These are phyloP conservation scores for Scytalidium sp. DNA, from an alignment of 2,329 filamentous ascomycete genomes.

Conservation along the genomic window DNA sequence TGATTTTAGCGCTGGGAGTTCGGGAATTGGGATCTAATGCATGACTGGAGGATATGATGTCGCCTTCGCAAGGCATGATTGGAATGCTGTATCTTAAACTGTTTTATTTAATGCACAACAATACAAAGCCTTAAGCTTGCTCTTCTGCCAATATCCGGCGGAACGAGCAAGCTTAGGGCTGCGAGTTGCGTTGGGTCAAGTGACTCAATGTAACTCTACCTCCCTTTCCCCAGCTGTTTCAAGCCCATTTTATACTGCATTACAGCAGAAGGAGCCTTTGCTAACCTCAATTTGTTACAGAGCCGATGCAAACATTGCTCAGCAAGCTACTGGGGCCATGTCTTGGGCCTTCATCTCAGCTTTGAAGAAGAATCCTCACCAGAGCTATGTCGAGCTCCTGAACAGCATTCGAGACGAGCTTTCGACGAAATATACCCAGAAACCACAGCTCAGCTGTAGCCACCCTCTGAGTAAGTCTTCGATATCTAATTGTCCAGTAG, in stretches of 20 bases:
- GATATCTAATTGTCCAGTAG: background rate
- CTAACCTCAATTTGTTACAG: slow-evolving; percentile 41
- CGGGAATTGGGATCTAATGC: background rate
- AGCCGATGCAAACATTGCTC: slow-evolving; percentile 79
- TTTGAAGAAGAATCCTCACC: slow-evolving; percentile 87
- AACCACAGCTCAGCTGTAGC: slow-evolving; percentile 93
- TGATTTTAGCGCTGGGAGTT: slow-evolving; percentile 20
- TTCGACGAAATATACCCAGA: slow-evolving; percentile 83
- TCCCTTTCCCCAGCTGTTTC: background rate
- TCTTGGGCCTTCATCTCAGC: slow-evolving; percentile 94
- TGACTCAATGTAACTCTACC: slow-evolving; percentile 5
- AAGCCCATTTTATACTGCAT: too few relatives aligned
- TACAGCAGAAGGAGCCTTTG: too few relatives aligned
- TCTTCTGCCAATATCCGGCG: slow-evolving; percentile 21
- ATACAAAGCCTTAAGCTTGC: slow-evolving; percentile 22
- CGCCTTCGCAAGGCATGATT: too few relatives aligned
- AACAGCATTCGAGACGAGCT: slow-evolving; percentile 94
- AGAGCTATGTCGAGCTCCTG: slow-evolving; percentile 92
- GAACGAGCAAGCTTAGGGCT: slow-evolving; percentile 24
- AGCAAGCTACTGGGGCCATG: slow-evolving; percentile 95
- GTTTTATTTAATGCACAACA: slow-evolving; percentile 7
- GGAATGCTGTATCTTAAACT: slow-evolving; percentile 6
- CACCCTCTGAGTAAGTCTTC: slow-evolving; percentile 76
- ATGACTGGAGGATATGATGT: too few relatives aligned
- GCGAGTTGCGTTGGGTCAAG: slow-evolving; percentile 28